Conservation (phyloP, 192 early-diverging fungal species). For the Oehlia diaphana region DNA sequence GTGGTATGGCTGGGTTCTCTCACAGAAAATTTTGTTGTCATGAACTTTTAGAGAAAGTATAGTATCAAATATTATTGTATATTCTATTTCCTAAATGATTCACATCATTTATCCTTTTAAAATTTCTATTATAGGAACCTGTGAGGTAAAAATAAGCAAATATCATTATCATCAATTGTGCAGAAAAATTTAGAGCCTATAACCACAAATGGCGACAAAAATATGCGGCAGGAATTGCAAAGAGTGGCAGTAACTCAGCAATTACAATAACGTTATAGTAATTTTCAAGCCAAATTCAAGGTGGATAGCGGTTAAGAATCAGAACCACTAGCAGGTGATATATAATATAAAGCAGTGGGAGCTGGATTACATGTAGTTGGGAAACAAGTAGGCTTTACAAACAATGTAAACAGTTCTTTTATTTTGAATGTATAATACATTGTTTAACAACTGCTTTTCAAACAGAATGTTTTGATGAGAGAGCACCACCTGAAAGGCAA, state of each 20-base stretch:
- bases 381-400: neutral
- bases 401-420: neutral
- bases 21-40: neutral
- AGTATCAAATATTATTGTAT: too few species aligned
- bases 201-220: neutral
- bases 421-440: neutral
- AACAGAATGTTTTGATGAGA: conserved; percentile 25
- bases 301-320: conserved; percentile 4
- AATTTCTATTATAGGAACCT: conserved; percentile 21
- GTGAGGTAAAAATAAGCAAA: conserved; percentile 15
- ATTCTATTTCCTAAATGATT: too few species aligned
- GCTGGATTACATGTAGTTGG: neutral
- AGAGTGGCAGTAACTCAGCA: neutral
- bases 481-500: conserved; percentile 1
- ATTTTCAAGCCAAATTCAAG: conserved; percentile 18
- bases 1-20: neutral
- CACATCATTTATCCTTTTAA: neutral
- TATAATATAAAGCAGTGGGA: neutral
- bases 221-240: neutral
- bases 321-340: neutral
- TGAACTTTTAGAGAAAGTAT: neutral
- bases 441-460: conserved; percentile 16
- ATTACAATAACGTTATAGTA: conserved; percentile 6
- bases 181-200: neutral
- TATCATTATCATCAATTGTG: conserved; percentile 16